Evolutionary conservation across 2,329 filamentous ascomycete species (phyloP).

Genomic region (Sarocladium oryzae): DNA sequence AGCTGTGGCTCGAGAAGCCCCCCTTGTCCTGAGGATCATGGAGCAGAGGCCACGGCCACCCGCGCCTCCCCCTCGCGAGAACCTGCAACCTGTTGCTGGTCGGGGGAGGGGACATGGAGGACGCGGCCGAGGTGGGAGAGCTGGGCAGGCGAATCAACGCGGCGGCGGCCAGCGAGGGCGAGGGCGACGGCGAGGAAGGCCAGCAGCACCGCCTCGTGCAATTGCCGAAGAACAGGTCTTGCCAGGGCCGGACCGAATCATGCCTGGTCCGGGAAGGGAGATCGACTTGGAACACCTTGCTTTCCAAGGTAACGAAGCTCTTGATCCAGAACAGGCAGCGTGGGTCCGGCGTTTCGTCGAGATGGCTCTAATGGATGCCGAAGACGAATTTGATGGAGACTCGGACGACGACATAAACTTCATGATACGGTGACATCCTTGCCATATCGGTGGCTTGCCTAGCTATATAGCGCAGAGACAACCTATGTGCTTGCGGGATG

Average conservation of each 20-base stretch:
- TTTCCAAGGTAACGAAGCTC: constrained; percentile 10
- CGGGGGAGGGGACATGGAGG: constrained; percentile 5
- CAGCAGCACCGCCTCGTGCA: constrained; percentile 13
- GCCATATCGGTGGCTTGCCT: background rate
- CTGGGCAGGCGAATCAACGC: constrained; percentile 11
- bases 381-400: constrained; percentile 42
- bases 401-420: constrained; percentile 20
- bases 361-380: constrained; percentile 46
- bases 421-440: background rate
- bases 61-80: constrained; percentile 6
- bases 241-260: background rate
- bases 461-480: background rate
- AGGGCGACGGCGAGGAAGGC: background rate
- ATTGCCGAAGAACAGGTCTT: background rate
- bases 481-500: background rate
- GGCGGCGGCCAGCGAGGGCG: constrained; percentile 9
- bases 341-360: constrained; percentile 50
- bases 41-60: constrained; percentile 25
- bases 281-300: background rate
- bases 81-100: background rate
- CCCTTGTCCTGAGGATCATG: constrained; percentile 49
- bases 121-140: background rate
- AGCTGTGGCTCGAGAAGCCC: constrained; percentile 48
- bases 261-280: background rate
- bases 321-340: constrained; percentile 41